These are phyloP conservation scores for Aspergillus avenaceus DNA, from an alignment of 495 filamentous ascomycete species.

Conservation along the genomic window DNA sequence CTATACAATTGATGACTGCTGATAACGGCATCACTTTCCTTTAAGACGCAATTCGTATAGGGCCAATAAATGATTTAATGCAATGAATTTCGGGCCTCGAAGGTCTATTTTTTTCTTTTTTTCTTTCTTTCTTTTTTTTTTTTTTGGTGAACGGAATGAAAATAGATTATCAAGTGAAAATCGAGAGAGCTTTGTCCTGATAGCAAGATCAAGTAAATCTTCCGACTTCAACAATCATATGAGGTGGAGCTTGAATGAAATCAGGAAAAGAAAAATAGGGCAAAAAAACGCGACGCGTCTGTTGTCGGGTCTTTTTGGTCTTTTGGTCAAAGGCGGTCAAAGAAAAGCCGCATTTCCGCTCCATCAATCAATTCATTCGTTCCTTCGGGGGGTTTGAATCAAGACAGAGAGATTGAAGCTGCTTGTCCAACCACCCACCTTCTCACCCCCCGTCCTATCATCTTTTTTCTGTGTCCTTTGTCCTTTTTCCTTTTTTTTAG, in stretches of 20 bases:
- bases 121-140: background rate
- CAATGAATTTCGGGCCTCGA: too few relatives aligned
- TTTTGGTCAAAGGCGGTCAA: constrained; percentile 21
- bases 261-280: background rate
- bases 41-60: too few relatives aligned
- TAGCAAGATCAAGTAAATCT: too few relatives aligned
- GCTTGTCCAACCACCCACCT: constrained; percentile 1
- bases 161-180: background rate
- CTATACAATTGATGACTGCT: too few relatives aligned
- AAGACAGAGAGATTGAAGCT: too few relatives aligned
- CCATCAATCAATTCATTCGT: constrained; percentile 1
- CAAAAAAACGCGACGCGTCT: constrained; percentile 19
- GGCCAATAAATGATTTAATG: too few relatives aligned
- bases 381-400: background rate
- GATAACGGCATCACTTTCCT: too few relatives aligned
- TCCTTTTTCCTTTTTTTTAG: constrained; percentile 1
- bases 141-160: background rate
- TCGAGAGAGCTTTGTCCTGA: too few relatives aligned
- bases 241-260: background rate
- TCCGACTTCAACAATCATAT: too few relatives aligned
- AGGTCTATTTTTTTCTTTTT: too few relatives aligned
- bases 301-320: too few relatives aligned
- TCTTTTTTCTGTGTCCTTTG: constrained; percentile 3
- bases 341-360: background rate
- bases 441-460: background rate